Base-by-base conservation (phyloP, 108 stramenopile species). In the Aureococcus anophagefferens region DNA sequence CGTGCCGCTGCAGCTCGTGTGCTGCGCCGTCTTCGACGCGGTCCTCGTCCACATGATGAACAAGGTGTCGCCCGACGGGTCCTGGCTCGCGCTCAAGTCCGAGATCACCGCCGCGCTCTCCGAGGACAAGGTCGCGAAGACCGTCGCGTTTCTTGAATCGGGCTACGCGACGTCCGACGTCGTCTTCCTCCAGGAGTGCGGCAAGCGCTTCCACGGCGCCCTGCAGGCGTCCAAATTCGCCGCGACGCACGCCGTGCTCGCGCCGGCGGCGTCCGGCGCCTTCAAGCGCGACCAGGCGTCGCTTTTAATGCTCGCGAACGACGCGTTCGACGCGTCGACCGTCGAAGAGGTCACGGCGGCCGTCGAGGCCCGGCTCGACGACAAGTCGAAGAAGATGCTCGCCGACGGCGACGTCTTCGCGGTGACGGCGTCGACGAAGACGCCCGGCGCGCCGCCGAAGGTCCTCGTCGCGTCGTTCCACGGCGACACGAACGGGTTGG, bases 251-350 rank as follows among this genome's bases (percentile, higher is more conserved):
- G 74, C 59, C 35, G 5, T 75, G 16, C 4, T 86, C 15, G 76
- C 77, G 31, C 83, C 88, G 16, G 70, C 69, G 33, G 67, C 71
- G 36, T 46, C 85, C 70, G 85, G 84, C 72, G 68, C 78, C 30
- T 62, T 87, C 68, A 85, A 87, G 18, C 80, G 92, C 35, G 92
- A 93, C 77, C 92, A 93, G 77, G 90, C 90, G 71, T 90, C 89
- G 35, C 86, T 93, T 33, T 81, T 93, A 59, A 79, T 84, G 62
- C 71, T 91, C 46, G 84, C 78, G 66, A 87, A 87, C 46, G 71
- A 78, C 45, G 75, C 74, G 37, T 65, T 51, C 46, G 70, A 70
- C 62, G 35, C 36, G 28, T 35, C 34, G n/a, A 21, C 37, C 37
- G 11, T 40, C 37, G 37, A 40, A 13, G 90, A 93, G 72, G 90